These are phyloP conservation scores for Symbiotaphrina buchneri DNA, from an alignment of 495 filamentous ascomycete genomes.

Conservation along the genomic window DNA sequence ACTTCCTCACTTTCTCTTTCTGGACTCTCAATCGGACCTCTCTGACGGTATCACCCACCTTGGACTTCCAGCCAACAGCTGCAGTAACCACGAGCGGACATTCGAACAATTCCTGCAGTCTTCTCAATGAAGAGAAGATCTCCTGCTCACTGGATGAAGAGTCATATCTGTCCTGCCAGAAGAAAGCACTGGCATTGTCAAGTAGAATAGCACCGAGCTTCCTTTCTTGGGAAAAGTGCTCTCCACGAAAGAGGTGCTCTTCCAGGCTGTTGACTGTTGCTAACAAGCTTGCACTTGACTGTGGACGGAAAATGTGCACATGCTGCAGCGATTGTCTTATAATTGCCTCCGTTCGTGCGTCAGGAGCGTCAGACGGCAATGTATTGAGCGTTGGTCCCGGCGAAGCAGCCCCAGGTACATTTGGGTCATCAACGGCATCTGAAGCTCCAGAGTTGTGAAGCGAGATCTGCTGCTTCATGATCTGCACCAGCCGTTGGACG, in stretches of 20 bases:
- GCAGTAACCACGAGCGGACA: too few relatives aligned
- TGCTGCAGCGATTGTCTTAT: conserved; percentile 12
- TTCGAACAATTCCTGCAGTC: too few relatives aligned
- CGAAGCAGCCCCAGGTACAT: too few relatives aligned
- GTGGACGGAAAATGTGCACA: conserved; percentile 29
- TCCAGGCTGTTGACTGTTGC: conserved; percentile 24
- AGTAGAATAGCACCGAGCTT: conserved; percentile 26
- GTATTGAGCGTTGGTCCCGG: too few relatives aligned
- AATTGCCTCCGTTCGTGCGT: conserved; percentile 7
- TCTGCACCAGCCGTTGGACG: conserved; percentile 24
- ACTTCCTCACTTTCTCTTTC: too few relatives aligned
- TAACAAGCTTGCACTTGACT: conserved; percentile 25
- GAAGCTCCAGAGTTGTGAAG: background rate
- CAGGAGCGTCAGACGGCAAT: too few relatives aligned
- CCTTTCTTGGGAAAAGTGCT: conserved; percentile 24
- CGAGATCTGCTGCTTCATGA: conserved; percentile 10
- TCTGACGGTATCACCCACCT: too few relatives aligned
- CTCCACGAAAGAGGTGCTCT: conserved; percentile 24
- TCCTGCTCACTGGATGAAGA: too few relatives aligned
- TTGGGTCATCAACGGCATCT: background rate
- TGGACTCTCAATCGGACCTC: too few relatives aligned
- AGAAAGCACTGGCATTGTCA: conserved; percentile 30
- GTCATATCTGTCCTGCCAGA: conserved; percentile 25
- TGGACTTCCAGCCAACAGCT: too few relatives aligned
- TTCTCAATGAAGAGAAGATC: too few relatives aligned